Evolutionary conservation across 441 rosid genomes (phyloP).

Genomic region (Flueggea neowawraea): DNA sequence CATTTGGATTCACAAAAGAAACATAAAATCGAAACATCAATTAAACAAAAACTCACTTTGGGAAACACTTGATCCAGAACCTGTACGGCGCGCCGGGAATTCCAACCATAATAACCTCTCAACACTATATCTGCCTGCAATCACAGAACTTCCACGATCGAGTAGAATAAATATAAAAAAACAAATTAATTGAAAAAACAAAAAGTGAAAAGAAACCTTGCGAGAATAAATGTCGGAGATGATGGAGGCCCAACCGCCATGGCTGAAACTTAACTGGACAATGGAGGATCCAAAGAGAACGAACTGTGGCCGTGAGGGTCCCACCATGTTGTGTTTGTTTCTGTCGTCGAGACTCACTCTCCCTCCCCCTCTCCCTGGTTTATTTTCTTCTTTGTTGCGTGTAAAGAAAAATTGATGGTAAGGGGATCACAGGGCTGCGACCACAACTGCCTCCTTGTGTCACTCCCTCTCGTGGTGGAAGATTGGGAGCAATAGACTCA

Average conservation of each 20-base stretch:
- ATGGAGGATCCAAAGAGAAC: constrained; percentile 98
- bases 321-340: constrained; percentile 48
- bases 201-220: constrained; percentile 40
- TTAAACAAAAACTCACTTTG: constrained; percentile 33
- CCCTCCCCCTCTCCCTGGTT: not conserved
- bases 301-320: constrained; percentile 83
- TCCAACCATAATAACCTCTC: constrained; percentile 93
- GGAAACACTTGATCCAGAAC: constrained; percentile 79
- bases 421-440: too few species aligned
- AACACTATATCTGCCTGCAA: constrained; percentile 78
- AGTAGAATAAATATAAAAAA: not conserved
- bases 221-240: constrained; percentile 88
- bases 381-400: too few species aligned
- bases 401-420: too few species aligned
- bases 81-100: constrained; percentile 74
- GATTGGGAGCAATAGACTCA: too few species aligned
- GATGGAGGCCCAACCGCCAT: constrained; percentile 92
- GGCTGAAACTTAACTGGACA: constrained; percentile 84
- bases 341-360: not conserved
- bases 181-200: not conserved
- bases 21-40: not conserved
- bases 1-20: not conserved
- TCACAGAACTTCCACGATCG: not conserved
- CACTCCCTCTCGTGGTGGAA: too few species aligned
- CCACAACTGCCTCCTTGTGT: too few species aligned